Evolutionary conservation across 495 filamentous ascomycete species (phyloP).

Genomic region (Aspergillus diversus): DNA sequence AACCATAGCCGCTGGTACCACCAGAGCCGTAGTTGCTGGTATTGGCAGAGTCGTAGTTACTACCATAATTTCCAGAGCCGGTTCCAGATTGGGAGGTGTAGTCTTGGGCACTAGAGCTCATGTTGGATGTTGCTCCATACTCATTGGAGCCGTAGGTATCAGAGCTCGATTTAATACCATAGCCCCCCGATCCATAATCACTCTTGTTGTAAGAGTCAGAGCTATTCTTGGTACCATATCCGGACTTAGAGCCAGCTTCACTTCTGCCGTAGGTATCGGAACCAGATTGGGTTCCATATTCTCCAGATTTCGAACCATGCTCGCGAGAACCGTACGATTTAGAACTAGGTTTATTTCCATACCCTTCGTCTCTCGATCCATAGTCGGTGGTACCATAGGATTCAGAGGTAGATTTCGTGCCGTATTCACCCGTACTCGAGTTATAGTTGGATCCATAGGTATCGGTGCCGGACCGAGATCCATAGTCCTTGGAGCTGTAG

Average conservation of each 20-base stretch:
- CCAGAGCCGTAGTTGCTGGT: slow-evolving; percentile 19
- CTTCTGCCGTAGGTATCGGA: slow-evolving; percentile 15
- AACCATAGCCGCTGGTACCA: slow-evolving; percentile 24
- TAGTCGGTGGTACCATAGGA: slow-evolving; percentile 15
- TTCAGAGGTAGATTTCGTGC: slow-evolving; percentile 25
- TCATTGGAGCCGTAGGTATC: slow-evolving; percentile 13
- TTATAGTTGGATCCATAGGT: slow-evolving; percentile 22
- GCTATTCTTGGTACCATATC: slow-evolving; percentile 25
- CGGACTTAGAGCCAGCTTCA: slow-evolving; percentile 21
- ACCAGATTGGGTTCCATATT: slow-evolving; percentile 31
- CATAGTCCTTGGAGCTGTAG: not conserved
- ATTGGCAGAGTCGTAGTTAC: slow-evolving; percentile 2
- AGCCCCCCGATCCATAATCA: slow-evolving; percentile 15
- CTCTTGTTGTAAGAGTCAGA: slow-evolving; percentile 8
- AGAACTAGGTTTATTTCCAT: not conserved
- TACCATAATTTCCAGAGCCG: slow-evolving; percentile 18
- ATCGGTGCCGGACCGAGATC: slow-evolving; percentile 34
- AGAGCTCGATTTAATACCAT: slow-evolving; percentile 18
- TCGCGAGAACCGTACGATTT: slow-evolving; percentile 11
- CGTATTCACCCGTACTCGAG: slow-evolving; percentile 16
- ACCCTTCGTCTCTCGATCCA: slow-evolving; percentile 12
- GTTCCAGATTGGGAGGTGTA: not conserved
- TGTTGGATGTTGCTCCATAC: slow-evolving; percentile 7
- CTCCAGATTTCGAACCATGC: slow-evolving; percentile 16
- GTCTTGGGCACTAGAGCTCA: slow-evolving; percentile 3